A percentile compares a stretch with the other conserved stretches of the same genome.
Evolutionary conservation across 2,329 filamentous ascomycete genomes (phyloP).

Genomic region (Epichloe baconii): DNA sequence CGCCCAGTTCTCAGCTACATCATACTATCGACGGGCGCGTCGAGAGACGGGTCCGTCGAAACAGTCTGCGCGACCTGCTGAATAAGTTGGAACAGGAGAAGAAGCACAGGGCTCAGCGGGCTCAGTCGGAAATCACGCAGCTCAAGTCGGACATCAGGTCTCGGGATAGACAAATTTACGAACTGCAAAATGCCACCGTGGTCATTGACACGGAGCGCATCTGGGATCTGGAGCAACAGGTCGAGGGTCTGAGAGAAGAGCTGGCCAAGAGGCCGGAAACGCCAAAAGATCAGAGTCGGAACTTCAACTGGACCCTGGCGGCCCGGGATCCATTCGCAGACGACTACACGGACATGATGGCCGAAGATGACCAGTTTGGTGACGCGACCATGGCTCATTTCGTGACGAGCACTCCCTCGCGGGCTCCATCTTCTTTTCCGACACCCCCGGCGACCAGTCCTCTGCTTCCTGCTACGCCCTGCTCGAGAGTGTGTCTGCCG

Average conservation of each 20-base stretch:
- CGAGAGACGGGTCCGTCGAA: conserved; percentile 42
- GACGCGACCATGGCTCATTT: conserved; percentile 38
- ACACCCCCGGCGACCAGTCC: conserved; percentile 45
- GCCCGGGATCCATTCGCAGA: conserved; percentile 32
- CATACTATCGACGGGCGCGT: conserved; percentile 44
- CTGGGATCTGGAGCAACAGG: conserved; percentile 27
- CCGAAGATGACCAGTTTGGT: conserved; percentile 28
- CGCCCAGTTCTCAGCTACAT: conserved; percentile 25
- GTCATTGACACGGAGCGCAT: conserved; percentile 33
- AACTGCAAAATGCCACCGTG: conserved; percentile 36
- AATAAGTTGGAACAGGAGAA: conserved; percentile 37
- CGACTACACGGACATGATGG: conserved; percentile 27
- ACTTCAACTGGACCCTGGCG: conserved; percentile 38
- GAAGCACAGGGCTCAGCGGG: conserved; percentile 23
- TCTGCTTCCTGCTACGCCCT: conserved; percentile 24
- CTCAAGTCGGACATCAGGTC: conserved; percentile 35
- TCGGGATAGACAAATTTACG: conserved; percentile 39
- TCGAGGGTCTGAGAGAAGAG: conserved; percentile 22
- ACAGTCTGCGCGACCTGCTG: conserved; percentile 45
- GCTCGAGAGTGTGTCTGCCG: conserved; percentile 7
- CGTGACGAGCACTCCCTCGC: conserved; percentile 37
- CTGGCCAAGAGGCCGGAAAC: conserved; percentile 14
- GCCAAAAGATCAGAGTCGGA: conserved; percentile 6
- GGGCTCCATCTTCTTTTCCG: conserved; percentile 33
- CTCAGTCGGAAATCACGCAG: conserved; percentile 33